Evolutionary conservation across 305 asterid genomes (phyloP), one percentile per base, ranked within the genome.

Genomic region (Plantago coronopus): DNA sequence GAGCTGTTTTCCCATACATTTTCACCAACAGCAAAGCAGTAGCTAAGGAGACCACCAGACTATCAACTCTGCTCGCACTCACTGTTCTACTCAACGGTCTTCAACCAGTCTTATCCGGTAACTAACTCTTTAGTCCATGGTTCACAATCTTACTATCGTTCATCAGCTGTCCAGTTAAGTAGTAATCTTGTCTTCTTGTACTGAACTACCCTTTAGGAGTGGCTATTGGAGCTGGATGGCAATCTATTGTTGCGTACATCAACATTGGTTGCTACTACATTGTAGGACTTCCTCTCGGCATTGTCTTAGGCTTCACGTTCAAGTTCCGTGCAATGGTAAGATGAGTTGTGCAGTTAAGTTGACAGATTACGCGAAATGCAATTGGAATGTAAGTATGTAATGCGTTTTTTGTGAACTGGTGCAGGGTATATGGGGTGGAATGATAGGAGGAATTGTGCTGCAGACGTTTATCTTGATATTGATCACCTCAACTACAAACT

Each of bases 181-280:
- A 48, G 18, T 9, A 8, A 18, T 50, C 37, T 18, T 48, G n/a
- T 48, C 16, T 20, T 29, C 46, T 45, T 21, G 7, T 50, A 6
- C 15, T 14, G 16, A 3, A 27, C 6, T 27, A 27, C 3, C 31
- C 31, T 27, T 27, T 48, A 82, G 94, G 96, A 65, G 96, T 87
- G 61, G 96, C 94, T 17, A 81, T 87, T 53, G 96, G 96, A 72
- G 94, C 96, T 57, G 96, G 96, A 67, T 87, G 96, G 96, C 96
- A 87, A 68, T 56, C 85, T 7, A 21, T 84, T 53, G 82, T 87
- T 31, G 96, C 94, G 5, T 87, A 79, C 65, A 66, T 84, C 59
- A 87, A 87, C 69, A 72, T 87, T 44, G 94, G 72, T 0, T 74
- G 87, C 54, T 87, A 87, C 59, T 87, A 87, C 80, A 64, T 84